These are phyloP conservation scores for Metschnikowia aberdeeniae DNA, from an alignment of 805 yeast genomes.

Conservation along the genomic window DNA sequence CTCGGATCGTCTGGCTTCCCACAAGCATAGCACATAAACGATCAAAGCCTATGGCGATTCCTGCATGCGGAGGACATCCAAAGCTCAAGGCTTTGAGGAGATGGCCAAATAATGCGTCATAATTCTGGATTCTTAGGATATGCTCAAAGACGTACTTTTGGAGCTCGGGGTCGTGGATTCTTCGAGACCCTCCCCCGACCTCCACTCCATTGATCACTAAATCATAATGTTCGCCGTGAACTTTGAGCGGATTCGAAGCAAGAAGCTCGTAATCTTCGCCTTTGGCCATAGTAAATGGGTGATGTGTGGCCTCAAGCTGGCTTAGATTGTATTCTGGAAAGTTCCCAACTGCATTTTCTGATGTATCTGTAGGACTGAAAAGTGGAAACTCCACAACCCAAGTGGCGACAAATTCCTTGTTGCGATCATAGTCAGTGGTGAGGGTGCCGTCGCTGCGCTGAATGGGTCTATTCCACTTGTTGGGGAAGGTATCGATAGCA, in stretches of 20 bases:
- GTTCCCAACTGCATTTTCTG: conserved; percentile 18
- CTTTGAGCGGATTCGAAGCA: conserved; percentile 52
- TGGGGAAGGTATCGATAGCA: conserved; percentile 54
- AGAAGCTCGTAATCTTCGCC: conserved; percentile 61
- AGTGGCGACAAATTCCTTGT: conserved; percentile 51
- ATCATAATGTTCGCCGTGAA: conserved; percentile 90
- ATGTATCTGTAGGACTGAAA: conserved; percentile 66
- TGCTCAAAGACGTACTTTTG: conserved; percentile 70
- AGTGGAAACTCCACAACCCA: conserved; percentile 96
- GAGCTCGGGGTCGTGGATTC: conserved; percentile 81
- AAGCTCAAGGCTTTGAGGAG: conserved; percentile 71
- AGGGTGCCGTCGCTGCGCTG: conserved; percentile 13
- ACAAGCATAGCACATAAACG: conserved; percentile 85
- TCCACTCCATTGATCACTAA: conserved; percentile 92
- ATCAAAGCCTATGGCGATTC: conserved; percentile 93
- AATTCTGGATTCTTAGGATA: conserved; percentile 56
- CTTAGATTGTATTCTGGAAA: conserved; percentile 60
- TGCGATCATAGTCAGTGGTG: conserved; percentile 14
- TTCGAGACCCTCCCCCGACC: conserved; percentile 94
- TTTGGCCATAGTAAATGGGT: conserved; percentile 94
- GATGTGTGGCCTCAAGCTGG: conserved; percentile 74
- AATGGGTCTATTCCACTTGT: conserved; percentile 44
- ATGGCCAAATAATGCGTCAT: conserved; percentile 76
- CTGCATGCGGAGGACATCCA: conserved; percentile 99
- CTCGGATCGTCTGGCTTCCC: conserved; percentile 76